Percentiles rank a stretch among this genome's conserved stretches.
Evolutionary conservation across 345 rosid species (phyloP).

Genomic region (Rhizophora mangle): DNA sequence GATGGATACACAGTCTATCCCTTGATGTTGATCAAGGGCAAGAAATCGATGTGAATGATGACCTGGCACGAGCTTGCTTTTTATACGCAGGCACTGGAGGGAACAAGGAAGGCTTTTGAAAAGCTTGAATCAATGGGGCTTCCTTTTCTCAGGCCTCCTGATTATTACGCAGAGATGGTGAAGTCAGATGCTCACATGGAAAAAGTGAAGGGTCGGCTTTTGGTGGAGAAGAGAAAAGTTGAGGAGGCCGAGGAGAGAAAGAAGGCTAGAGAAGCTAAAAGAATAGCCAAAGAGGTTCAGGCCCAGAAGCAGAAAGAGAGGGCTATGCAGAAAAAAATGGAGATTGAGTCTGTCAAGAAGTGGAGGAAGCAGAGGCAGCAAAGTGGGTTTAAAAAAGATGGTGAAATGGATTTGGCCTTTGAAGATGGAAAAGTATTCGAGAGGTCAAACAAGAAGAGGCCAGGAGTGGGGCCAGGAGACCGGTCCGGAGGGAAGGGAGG

Average conservation of each 20-base stretch:
- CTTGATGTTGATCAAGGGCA: constrained; percentile 59
- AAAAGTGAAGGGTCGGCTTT: constrained; percentile 73
- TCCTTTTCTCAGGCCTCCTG: constrained; percentile 74
- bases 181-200: constrained; percentile 76
- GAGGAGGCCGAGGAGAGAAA: constrained; percentile 89
- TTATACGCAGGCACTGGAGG: constrained; percentile 77
- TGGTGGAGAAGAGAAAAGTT: constrained; percentile 60
- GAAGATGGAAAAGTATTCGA: constrained; percentile 55
- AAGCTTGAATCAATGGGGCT: constrained; percentile 53
- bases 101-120: constrained; percentile 60
- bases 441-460: constrained; percentile 62
- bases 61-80: constrained; percentile 61
- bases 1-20: constrained; percentile 69
- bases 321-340: constrained; percentile 64
- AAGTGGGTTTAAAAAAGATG: constrained; percentile 64
- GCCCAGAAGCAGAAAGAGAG: constrained; percentile 77
- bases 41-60: constrained; percentile 86
- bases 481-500: constrained; percentile 62
- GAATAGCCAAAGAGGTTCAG: constrained; percentile 69
- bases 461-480: constrained; percentile 60
- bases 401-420: constrained; percentile 55
- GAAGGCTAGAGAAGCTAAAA: constrained; percentile 84
- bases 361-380: constrained; percentile 91
- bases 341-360: constrained; percentile 71
- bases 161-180: constrained; percentile 89